A percentile compares a stretch with the other conserved stretches of the same genome.
Conservation (phyloP, 331 rosid species). For the Erythrophleum ivorense region DNA sequence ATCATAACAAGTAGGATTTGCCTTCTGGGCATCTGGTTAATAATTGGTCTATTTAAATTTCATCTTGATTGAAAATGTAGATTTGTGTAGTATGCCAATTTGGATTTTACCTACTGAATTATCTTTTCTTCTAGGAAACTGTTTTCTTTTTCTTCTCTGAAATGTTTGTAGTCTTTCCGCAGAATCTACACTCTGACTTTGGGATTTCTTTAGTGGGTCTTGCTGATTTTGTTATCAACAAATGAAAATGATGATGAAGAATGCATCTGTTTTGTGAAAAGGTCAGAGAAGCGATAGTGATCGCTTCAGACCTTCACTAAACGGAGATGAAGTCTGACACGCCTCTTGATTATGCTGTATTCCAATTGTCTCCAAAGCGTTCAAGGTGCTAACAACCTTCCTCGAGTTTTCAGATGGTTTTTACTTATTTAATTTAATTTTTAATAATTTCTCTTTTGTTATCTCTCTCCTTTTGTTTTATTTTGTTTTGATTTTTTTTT, state of each 20-base stretch:
- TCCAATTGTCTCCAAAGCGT: conserved; percentile 76
- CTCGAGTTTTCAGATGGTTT: conserved; percentile 33
- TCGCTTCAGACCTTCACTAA: conserved; percentile 23
- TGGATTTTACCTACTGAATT: conserved; percentile 24
- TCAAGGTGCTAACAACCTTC: conserved; percentile 52
- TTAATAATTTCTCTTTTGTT: conserved; percentile 3
- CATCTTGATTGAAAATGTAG: conserved; percentile 46
- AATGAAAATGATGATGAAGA: conserved; percentile 32
- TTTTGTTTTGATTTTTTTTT: neutral
- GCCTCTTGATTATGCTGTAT: conserved; percentile 76
- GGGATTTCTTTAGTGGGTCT: conserved; percentile 36
- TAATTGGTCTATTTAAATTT: conserved; percentile 35
- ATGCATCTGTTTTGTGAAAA: conserved; percentile 47
- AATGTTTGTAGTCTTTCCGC: neutral
- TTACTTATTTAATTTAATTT: conserved; percentile 14
- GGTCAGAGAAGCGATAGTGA: conserved; percentile 37
- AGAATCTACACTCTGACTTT: conserved; percentile 47
- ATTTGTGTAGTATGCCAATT: conserved; percentile 46
- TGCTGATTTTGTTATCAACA: conserved; percentile 35
- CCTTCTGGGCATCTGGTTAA: conserved; percentile 43
- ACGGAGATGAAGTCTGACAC: conserved; percentile 66
- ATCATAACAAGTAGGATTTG: conserved; percentile 52
- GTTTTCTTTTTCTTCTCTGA: conserved; percentile 17
- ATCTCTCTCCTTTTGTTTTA: neutral
- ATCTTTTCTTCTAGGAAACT: conserved; percentile 15